Percentiles rank a stretch among this genome's conserved stretches.
phyloP scores from a whole-genome alignment of 805 yeast species.

The Saturnispora galanensis region DNA sequence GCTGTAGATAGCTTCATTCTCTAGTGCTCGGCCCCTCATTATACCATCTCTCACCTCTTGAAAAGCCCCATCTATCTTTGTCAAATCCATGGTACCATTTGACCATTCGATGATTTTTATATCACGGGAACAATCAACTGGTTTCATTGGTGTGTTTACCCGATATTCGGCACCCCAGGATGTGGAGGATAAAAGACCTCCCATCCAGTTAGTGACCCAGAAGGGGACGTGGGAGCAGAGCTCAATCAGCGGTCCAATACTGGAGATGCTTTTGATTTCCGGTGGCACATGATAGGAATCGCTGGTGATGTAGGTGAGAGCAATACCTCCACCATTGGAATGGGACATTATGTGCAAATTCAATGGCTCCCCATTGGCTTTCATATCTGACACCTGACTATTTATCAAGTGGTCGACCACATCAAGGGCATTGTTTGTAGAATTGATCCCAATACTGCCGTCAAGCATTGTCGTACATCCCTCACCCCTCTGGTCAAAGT shows the following conservation, averaged over 20 bases:
- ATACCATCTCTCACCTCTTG: constrained; percentile 50
- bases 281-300: constrained; percentile 34
- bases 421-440: constrained; percentile 44
- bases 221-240: constrained; percentile 29
- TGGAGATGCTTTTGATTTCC: constrained; percentile 37
- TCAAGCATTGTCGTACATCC: constrained; percentile 50
- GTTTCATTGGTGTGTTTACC: constrained; percentile 45
- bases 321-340: constrained; percentile 80
- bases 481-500: constrained; percentile 70
- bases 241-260: constrained; percentile 50
- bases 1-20: constrained; percentile 21
- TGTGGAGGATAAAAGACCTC: constrained; percentile 31
- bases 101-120: constrained; percentile 37
- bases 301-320: constrained; percentile 46
- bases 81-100: constrained; percentile 29
- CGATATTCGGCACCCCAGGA: constrained; percentile 34
- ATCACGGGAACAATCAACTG: constrained; percentile 47
- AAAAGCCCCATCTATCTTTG: constrained; percentile 43
- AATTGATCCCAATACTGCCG: constrained; percentile 43
- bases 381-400: constrained; percentile 30
- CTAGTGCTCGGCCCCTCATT: constrained; percentile 45
- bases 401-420: constrained; percentile 53
- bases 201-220: constrained; percentile 28
- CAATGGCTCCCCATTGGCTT: constrained; percentile 18
- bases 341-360: constrained; percentile 53